Base-by-base conservation (phyloP, 768 basidiomycete species). In the Gymnopilus dilepis region DNA sequence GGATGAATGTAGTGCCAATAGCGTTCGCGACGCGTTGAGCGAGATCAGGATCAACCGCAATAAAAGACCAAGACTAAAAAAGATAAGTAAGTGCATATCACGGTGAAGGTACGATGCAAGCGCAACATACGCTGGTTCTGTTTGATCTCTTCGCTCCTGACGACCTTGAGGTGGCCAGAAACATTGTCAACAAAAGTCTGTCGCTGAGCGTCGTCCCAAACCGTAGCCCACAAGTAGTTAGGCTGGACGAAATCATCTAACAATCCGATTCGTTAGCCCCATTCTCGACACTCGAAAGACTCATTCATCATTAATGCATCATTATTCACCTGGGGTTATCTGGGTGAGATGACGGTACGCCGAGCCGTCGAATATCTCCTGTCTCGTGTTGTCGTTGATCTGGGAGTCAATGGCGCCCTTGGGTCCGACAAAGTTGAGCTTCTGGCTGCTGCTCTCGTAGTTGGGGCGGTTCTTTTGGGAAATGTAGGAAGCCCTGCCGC, bases 201-300 rank as follows among this genome's bases (percentile, higher is more conserved):
- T 34, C 86, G 79, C 65, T 82, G 81, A 24, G 77, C 70, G 60
- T 91, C 85, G 58, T 80, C 82, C 82, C 88, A 85, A 17, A 92
- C 90, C 65, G 81, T 85, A 59, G 67, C 70, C 81, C 86, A 93
- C 56, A 93, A 74, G 21, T 80, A 84, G 59, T 90, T 87, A 11
- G 91, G 91, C 72, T 92, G 92, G 77, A 92, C 91, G 68, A 93
- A 94, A 79, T 94, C 91, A 65, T 92, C 90, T 91, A 58, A 2
- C 64, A n/a, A 6, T 19, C 28, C 48, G 56, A 22, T n/a, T n/a
- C 47, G 31, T 59, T 0, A 4, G 19, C 50, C 21, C 22, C 92
- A 85, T 76, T 96, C n/a, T n/a, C n/a, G n/a, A n/a, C n/a, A n/a
- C n/a, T n/a, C n/a, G n/a, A n/a, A n/a, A n/a, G n/a, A n/a, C n/a